phyloP scores from a whole-genome alignment of 2,329 filamentous ascomycete species.

The Plectosphaerella cucumerina region DNA sequence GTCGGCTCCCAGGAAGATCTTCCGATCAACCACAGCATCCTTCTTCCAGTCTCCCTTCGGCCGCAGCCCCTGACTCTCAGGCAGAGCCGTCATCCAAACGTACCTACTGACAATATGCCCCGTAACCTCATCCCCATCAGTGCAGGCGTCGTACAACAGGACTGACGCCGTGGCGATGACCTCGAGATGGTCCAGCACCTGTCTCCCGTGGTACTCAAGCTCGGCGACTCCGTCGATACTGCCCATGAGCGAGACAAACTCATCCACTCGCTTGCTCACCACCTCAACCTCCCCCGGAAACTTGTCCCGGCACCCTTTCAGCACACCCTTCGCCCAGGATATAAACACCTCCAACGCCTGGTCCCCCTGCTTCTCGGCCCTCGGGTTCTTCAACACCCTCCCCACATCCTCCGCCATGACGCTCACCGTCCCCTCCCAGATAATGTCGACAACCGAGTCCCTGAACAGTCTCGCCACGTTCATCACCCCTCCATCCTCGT shows the following conservation, averaged over 20 bases:
- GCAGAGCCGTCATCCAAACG: background rate
- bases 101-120: background rate
- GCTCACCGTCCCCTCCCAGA: constrained; percentile 72
- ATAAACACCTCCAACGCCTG: background rate
- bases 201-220: background rate
- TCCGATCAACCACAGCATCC: background rate
- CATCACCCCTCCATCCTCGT: constrained; percentile 50
- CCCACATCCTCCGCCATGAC: constrained; percentile 55
- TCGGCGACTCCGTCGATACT: background rate
- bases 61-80: background rate
- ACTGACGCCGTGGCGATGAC: background rate
- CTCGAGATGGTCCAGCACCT: constrained; percentile 2
- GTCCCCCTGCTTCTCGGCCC: background rate
- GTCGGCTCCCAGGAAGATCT: background rate
- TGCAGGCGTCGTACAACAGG: background rate
- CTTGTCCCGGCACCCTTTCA: background rate
- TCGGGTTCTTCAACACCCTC: constrained; percentile 27
- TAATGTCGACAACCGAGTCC: constrained; percentile 59
- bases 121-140: background rate
- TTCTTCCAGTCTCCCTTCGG: background rate
- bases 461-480: constrained; percentile 65
- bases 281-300: background rate
- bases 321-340: background rate
- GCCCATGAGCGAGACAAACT: background rate
- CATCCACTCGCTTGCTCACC: background rate